Evolutionary conservation across 805 yeast genomes (phyloP).

Genomic region (Metschnikowia reukaufii): DNA sequence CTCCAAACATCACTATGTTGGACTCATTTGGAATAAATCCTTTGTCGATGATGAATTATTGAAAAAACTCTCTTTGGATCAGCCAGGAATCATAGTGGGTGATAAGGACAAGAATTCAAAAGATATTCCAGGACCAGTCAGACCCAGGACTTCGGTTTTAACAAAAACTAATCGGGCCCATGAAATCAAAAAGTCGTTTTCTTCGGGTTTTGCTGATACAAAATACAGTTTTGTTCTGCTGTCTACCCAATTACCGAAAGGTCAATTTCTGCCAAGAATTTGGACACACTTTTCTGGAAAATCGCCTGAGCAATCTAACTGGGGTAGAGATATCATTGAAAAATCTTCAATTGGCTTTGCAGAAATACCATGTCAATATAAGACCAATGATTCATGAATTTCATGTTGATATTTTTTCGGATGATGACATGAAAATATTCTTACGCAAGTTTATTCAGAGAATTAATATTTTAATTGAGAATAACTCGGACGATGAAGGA

Average conservation of each 20-base stretch:
- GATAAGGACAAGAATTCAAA: not conserved
- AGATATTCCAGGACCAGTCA: too few relatives aligned
- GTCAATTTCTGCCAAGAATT: not conserved
- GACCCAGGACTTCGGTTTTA: too few relatives aligned
- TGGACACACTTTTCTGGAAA: not conserved
- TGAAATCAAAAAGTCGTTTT: not conserved
- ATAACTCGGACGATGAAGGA: not conserved
- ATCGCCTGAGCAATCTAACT: not conserved
- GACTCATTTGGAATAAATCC: slow-evolving; percentile 40
- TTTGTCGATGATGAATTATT: slow-evolving; percentile 32
- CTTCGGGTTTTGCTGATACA: too few relatives aligned
- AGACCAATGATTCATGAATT: not conserved
- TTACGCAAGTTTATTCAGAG: not conserved
- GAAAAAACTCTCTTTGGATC: not conserved
- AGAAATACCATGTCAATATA: not conserved
- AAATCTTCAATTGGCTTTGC: not conserved
- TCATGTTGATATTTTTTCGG: not conserved
- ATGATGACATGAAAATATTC: not conserved
- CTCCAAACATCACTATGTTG: slow-evolving; percentile 43
- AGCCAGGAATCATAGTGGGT: not conserved
- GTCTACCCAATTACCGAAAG: not conserved
- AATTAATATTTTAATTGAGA: not conserved
- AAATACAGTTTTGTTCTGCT: not conserved
- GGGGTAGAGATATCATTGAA: not conserved
- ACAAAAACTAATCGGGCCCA: too few relatives aligned